These are phyloP conservation scores for Claviceps humidiphila DNA, from an alignment of 2,329 filamentous ascomycete genomes.

Conservation along the genomic window DNA sequence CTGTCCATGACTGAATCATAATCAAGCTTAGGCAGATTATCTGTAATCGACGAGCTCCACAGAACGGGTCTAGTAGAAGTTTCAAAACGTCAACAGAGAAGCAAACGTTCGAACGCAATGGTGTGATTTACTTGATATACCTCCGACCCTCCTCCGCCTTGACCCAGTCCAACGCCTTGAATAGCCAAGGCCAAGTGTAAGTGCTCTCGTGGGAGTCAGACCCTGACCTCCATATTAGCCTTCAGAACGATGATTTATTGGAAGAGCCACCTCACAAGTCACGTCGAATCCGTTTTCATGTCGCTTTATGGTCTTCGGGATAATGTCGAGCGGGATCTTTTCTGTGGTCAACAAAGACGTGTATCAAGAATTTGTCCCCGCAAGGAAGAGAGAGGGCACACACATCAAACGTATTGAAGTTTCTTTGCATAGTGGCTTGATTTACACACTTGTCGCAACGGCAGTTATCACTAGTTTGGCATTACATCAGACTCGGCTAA, in stretches of 20 bases:
- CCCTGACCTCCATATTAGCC: slow-evolving; percentile 34
- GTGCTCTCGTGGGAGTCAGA: slow-evolving; percentile 54
- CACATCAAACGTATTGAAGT: slow-evolving; percentile 28
- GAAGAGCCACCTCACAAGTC: slow-evolving; percentile 15
- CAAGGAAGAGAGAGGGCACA: not conserved
- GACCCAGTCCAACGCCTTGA: slow-evolving; percentile 11
- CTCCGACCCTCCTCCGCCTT: slow-evolving; percentile 23
- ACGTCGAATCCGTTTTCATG: slow-evolving; percentile 19
- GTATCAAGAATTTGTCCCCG: not conserved
- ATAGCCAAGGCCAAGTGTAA: slow-evolving; percentile 46
- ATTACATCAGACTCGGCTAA: not conserved
- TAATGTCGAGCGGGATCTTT: slow-evolving; percentile 21
- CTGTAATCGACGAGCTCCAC: slow-evolving; percentile 20
- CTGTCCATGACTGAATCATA: slow-evolving; percentile 47
- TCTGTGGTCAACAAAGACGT: not conserved
- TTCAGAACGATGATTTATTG: not conserved
- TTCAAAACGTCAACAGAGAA: not conserved
- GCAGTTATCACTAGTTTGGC: slow-evolving; percentile 25
- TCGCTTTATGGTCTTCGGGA: slow-evolving; percentile 14
- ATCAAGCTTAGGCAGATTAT: slow-evolving; percentile 41
- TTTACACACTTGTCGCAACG: slow-evolving; percentile 29
- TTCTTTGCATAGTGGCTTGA: slow-evolving; percentile 28
- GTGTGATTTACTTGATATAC: slow-evolving; percentile 4
- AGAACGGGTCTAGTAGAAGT: slow-evolving; percentile 2
- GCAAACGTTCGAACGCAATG: not conserved